Evolutionary conservation across 192 early-diverging fungal species (phyloP).

Genomic region (Podila verticillata): DNA sequence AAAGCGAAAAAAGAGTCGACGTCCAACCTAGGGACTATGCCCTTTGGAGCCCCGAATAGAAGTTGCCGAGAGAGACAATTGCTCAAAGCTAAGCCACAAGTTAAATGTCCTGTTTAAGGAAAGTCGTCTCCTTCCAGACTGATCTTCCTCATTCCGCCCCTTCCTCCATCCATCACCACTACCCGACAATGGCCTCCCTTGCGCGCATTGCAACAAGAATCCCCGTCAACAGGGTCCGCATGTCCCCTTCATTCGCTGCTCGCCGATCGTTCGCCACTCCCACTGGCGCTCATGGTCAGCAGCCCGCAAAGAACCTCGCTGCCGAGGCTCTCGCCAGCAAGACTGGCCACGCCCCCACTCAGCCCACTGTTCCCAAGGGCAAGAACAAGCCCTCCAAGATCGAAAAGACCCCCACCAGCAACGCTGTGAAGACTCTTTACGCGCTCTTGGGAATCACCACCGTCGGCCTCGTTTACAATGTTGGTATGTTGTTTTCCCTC

Average conservation of each 20-base stretch:
- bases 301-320: conserved; percentile 46
- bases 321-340: conserved; percentile 57
- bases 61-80: neutral
- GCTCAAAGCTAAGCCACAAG: neutral
- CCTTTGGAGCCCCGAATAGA: too few relatives aligned
- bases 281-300: conserved; percentile 7
- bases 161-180: neutral
- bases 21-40: too few relatives aligned
- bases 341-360: conserved; percentile 35
- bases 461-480: conserved; percentile 53
- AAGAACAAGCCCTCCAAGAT: conserved; percentile 63
- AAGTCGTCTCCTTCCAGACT: neutral
- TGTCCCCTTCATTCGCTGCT: conserved; percentile 30
- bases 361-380: conserved; percentile 58
- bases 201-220: conserved; percentile 27
- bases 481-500: conserved; percentile 40
- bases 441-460: conserved; percentile 35
- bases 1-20: too few relatives aligned
- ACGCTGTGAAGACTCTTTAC: conserved; percentile 50
- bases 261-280: conserved; percentile 38
- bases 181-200: conserved; percentile 33
- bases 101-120: neutral
- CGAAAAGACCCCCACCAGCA: conserved; percentile 49
- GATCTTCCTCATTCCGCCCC: neutral
- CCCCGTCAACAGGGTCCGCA: conserved; percentile 11